Percentiles rank a stretch among this genome's conserved stretches.
phyloP scores from a whole-genome alignment of 1,284 basidiomycete species.

The Sanghuangporus sanghuang region DNA sequence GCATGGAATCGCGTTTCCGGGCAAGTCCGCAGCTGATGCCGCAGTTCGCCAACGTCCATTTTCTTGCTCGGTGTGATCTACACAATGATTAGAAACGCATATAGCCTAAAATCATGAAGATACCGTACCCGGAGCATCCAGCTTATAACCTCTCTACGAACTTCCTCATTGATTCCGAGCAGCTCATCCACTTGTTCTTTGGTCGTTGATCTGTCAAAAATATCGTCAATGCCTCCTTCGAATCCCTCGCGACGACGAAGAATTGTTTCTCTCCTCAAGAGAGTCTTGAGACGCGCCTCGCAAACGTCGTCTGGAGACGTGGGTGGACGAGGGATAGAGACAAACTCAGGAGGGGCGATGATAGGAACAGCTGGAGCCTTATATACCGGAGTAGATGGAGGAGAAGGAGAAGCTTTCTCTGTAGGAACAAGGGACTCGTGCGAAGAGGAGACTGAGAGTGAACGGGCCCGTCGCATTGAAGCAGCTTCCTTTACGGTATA shows the following conservation, averaged over 20 bases:
- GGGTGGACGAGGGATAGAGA: constrained; percentile 9
- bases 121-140: constrained; percentile 16
- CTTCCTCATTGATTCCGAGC: constrained; percentile 11
- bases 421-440: neutral
- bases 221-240: constrained; percentile 7
- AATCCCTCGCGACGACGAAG: constrained; percentile 11
- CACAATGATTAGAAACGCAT: neutral
- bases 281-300: constrained; percentile 10
- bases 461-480: constrained; percentile 12
- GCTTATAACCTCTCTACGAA: constrained; percentile 6
- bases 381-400: neutral
- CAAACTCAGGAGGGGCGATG: constrained; percentile 13
- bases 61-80: constrained; percentile 17
- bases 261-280: constrained; percentile 7
- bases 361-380: constrained; percentile 5
- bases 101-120: neutral
- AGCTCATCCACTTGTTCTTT: constrained; percentile 11
- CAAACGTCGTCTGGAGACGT: constrained; percentile 11
- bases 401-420: neutral
- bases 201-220: constrained; percentile 9
- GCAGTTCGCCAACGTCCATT: constrained; percentile 4
- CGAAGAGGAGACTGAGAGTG: constrained; percentile 11
- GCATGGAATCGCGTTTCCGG: constrained; percentile 18
- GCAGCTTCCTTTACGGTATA: constrained; percentile 12
- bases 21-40: constrained; percentile 10